Evolutionary conservation across 345 rosid genomes (phyloP).

Genomic region (Euphorbia tirucalli): DNA sequence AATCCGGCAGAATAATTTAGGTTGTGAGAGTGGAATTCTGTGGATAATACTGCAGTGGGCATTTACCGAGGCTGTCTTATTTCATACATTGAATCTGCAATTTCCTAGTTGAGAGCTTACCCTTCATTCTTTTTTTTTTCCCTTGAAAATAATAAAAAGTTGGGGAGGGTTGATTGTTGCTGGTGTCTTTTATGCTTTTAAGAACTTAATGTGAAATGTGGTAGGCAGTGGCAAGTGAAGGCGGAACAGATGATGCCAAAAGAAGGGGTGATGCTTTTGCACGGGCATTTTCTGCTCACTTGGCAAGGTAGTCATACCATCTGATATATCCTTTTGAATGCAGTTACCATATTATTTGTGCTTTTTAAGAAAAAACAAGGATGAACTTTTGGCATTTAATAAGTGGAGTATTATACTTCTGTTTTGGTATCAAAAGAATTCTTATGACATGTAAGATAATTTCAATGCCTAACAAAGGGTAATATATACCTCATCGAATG

Average conservation of each 20-base stretch:
- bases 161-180: slow-evolving; percentile 1
- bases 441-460: background rate
- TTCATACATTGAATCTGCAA: background rate
- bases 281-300: slow-evolving; percentile 97
- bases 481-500: background rate
- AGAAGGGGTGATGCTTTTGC: slow-evolving; percentile 99
- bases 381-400: background rate
- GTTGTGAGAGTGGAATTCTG: background rate
- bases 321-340: background rate
- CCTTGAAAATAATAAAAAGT: background rate
- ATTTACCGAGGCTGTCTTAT: background rate
- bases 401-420: background rate
- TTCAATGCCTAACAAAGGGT: background rate
- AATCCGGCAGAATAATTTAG: background rate
- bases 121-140: background rate
- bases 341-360: background rate
- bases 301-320: slow-evolving; percentile 63
- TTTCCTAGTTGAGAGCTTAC: background rate
- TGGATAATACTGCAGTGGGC: background rate
- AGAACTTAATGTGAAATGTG: slow-evolving; percentile 27
- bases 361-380: background rate
- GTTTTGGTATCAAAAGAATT: background rate
- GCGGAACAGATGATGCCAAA: slow-evolving; percentile 95
- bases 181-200: background rate
- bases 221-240: slow-evolving; percentile 99